These are phyloP conservation scores for Glomus cerebriforme DNA, from an alignment of 192 early-diverging fungal genomes.

Conservation along the genomic window DNA sequence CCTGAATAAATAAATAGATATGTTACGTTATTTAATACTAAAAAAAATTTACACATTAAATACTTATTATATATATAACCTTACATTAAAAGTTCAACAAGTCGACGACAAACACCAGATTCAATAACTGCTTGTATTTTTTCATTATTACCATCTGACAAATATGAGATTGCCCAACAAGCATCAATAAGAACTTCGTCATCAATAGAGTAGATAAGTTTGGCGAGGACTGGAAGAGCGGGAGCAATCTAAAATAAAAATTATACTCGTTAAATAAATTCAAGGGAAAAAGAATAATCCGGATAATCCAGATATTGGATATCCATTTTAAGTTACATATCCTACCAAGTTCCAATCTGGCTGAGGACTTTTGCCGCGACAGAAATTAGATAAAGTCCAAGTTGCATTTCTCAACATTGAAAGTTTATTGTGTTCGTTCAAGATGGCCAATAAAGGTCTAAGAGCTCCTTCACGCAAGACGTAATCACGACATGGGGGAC, in stretches of 20 bases:
- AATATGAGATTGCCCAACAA: constrained; percentile 99
- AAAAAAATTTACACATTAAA: not conserved
- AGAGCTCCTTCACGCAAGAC: constrained; percentile 84
- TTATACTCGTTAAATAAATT: constrained; percentile 1
- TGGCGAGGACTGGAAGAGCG: constrained; percentile 86
- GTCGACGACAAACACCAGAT: constrained; percentile 87
- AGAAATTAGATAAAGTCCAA: constrained; percentile 99
- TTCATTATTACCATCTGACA: constrained; percentile 95
- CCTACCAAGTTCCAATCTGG: constrained; percentile 81
- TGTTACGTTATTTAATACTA: not conserved
- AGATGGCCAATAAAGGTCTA: constrained; percentile 80
- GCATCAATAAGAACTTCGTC: constrained; percentile 97
- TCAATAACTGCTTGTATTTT: constrained; percentile 99
- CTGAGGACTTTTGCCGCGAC: constrained; percentile 96
- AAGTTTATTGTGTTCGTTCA: constrained; percentile 89
- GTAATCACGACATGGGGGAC: constrained; percentile 85
- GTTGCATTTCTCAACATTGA: constrained; percentile 99
- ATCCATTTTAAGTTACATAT: not conserved
- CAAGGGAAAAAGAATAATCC: not conserved
- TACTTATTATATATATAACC: not conserved
- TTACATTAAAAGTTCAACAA: constrained; percentile 87
- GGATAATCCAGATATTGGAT: too few relatives aligned
- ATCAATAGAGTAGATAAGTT: constrained; percentile 87
- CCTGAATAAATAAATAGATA: not conserved
- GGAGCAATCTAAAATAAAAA: constrained; percentile 69